Conservation (phyloP, 169 alveolate species). For the Plasmodium vivax region DNA sequence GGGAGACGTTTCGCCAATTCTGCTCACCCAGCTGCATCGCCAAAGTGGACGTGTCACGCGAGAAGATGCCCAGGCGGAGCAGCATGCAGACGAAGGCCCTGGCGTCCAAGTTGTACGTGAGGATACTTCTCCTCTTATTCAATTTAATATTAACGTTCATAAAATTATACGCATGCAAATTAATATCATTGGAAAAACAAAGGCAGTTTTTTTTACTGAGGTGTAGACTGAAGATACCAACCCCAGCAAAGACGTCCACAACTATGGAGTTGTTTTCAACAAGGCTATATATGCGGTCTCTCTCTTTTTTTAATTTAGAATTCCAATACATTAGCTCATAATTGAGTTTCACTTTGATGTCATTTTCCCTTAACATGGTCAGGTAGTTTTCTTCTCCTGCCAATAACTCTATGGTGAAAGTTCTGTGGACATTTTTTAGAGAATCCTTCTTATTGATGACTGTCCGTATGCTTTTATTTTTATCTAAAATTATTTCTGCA, state of each 20-base stretch:
- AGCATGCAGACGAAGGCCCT: constrained; percentile 79
- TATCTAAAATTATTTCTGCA: constrained; percentile 89
- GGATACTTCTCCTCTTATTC: constrained; percentile 83
- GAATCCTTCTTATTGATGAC: constrained; percentile 90
- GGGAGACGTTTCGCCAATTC: constrained; percentile 24
- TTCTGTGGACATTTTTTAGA: constrained; percentile 86
- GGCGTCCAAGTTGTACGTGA: constrained; percentile 87
- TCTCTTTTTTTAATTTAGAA: constrained; percentile 84
- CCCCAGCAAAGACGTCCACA: constrained; percentile 92
- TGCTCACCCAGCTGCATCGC: constrained; percentile 20
- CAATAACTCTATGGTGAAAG: constrained; percentile 90
- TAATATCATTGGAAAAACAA: constrained; percentile 92
- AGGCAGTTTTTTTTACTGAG: constrained; percentile 89
- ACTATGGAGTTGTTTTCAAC: constrained; percentile 35
- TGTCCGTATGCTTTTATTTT: constrained; percentile 87
- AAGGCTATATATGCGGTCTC: constrained; percentile 69
- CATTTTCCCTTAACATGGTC: constrained; percentile 84
- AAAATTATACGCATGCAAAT: constrained; percentile 84
- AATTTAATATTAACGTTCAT: constrained; percentile 84
- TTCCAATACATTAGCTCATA: constrained; percentile 89
- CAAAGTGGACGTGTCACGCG: neutral
- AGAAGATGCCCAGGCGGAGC: constrained; percentile 11
- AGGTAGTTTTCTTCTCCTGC: constrained; percentile 90
- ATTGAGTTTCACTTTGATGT: constrained; percentile 80
- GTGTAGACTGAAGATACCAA: constrained; percentile 90